Evolutionary conservation across 108 stramenopile genomes (phyloP), one percentile per base, ranked within the genome.

Genomic region (Stephanodiscus minutulus): DNA sequence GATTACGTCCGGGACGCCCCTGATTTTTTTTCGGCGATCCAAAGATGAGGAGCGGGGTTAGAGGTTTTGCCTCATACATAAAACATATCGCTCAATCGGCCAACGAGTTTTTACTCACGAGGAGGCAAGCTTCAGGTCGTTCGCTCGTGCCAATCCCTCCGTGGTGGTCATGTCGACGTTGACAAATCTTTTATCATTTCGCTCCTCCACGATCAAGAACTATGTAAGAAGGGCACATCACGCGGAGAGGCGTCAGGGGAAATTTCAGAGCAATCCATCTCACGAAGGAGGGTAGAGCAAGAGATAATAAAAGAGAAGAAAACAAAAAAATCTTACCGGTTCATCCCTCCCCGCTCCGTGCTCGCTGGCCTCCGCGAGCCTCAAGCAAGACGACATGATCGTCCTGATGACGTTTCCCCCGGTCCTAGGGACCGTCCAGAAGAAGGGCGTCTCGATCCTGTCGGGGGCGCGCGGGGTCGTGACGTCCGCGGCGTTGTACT

Each of bases 81-180:
- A 58, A 58, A 58, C 1, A 33, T 37, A 58, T 36, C 12, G 6
- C 28, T 24, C 11, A 13, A 58, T 5, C 36, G 18, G 33, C 5
- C n/a, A 58, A n/a, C 0, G 12, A 9, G 9, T 9, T 6, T 36
- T 20, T 36, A 58, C 57, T 58, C 57, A 58, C 57, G 77, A 72
- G 8, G 77, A 61, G 20, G 77, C 70, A 8, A 78, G 43, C 20
- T 78, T 71, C 11, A 78, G 58, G 5, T 41, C 41, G 36, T 67
- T 78, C 17, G 77, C 77, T 12, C 70, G 77, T 18, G 37, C 57
- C 20, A 78, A 65, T 27, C 77, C 77, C 37, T 71, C 58, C 5
- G 48, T 28, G 36, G 77, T 70, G 22, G 59, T 49, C 60, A 71
- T 66, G 53, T 78, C 77, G n/a, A 78, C 77, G 36, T 78, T 78